Base-by-base conservation (phyloP, 2,329 filamentous ascomycete species). In the Grosmannia clavigera region DNA sequence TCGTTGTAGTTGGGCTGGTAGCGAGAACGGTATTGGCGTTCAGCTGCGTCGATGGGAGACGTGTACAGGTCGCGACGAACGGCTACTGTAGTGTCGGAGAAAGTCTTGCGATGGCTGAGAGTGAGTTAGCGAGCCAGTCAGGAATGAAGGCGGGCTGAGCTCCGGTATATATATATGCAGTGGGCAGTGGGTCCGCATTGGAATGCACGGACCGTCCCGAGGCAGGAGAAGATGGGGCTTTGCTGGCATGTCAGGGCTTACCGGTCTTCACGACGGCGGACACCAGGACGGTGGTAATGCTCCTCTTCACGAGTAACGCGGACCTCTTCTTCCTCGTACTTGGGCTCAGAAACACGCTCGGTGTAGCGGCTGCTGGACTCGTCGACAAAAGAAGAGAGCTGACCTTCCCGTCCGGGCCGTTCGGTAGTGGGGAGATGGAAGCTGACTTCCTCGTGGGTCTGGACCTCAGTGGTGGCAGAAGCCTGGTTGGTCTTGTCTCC, bases 341-440 rank as follows among this genome's bases (percentile, higher is more conserved):
- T 56, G 52, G 60, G 60, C 25, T 48, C 58, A 46, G 54, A n/a
- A 76, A 73, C 76, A 78, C 74, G 81, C 76, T 72, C 76, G 77
- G 71, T 80, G 77, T 62, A 64, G 60, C 59, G 58, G 57, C 53
- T 60, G 61, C 50, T 55, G 60, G 63, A 40, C 61, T 64, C 63
- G 63, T 64, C 59, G 58, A 58, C 63, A 59, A 64, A 89, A 79
- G 84, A 86, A 87, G 87, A 90, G 82, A 85, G 80, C 82, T 88
- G 84, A 90, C 88, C 90, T 92, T 95, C 91, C 91, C 90, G 92
- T 95, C 92, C 92, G 88, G 89, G 87, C 86, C 85, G 85, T 80
- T 86, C 81, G 78, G 79, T 79, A 68, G 90, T 82, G 72, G 86
- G 86, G 80, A 90, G 84, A 79, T 92, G 86, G 80, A 89, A 58